Base-by-base conservation (phyloP, 768 basidiomycete species). In the Neoboletus brunneissimus region DNA sequence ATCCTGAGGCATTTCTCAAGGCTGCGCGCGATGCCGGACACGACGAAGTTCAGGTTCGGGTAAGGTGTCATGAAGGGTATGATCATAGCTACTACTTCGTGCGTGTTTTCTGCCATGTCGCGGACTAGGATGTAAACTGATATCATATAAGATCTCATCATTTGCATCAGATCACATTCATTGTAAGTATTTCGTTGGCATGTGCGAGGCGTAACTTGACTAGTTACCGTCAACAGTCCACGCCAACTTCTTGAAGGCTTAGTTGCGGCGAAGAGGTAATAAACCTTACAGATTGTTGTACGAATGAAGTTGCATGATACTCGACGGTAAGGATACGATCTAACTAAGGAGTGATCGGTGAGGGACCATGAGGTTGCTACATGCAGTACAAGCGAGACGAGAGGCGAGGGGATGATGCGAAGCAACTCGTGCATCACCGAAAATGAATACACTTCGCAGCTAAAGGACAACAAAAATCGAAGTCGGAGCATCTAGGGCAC, bases 21-120 rank as follows among this genome's bases (percentile, higher is more conserved):
- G 91, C 89, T 0, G 88, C 91, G 8, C 80, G 88, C 56, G 81
- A 84, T 56, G 79, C 84, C 7, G 89, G 90, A 5, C 82, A 88
- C 63, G 83, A 85, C 57, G 85, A 89, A 63, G 76, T 81, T 18
- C 85, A 90, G 69, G 90, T 98, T 8, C 76, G 83, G 43, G 89
- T 97, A 22, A 79, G 90, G 60, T 79, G 80, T 57, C 91, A 94
- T 44, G 85, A 86, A 48, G 91, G 85, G 27, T 96, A 95, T 66
- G 92, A 95, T 65, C 90, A 94, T 67, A 85, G 86, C 51, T 95
- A 95, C 69, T 95, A 87, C 73, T 97, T 96, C 66, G 93, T 87
- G 64, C 78, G 67, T 62, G 16, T 12, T 29, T 41, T 25, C 44
- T 41, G 12, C 35, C 15, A 16, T 18, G 25, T 47, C 18, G 22